These are phyloP conservation scores for Mrakia blollopis DNA, from an alignment of 768 basidiomycete genomes.

Conservation along the genomic window DNA sequence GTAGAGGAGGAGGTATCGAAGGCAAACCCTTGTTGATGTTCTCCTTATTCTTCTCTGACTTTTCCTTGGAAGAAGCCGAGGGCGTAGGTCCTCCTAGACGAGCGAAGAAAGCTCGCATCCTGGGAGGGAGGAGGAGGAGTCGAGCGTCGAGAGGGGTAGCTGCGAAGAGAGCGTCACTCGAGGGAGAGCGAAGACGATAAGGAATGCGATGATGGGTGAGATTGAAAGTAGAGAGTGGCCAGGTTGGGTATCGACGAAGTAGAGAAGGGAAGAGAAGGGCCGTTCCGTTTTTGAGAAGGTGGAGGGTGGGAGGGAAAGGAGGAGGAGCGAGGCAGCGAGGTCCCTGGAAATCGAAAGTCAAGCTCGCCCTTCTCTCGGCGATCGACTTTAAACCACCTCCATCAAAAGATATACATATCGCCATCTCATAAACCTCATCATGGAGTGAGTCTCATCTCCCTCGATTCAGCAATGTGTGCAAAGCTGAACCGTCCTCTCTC, in stretches of 20 bases:
- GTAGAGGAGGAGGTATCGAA: constrained; percentile 3
- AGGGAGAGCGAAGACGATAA: not conserved
- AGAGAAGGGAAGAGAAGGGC: not conserved
- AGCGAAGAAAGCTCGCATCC: constrained; percentile 29
- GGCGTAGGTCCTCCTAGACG: constrained; percentile 16
- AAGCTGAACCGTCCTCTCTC: not conserved
- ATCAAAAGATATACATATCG: not conserved
- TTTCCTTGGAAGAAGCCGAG: not conserved
- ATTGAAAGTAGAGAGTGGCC: too few species aligned
- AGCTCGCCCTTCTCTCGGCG: not conserved
- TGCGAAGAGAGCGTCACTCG: not conserved
- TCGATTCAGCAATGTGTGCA: too few species aligned
- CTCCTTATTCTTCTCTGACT: constrained; percentile 2
- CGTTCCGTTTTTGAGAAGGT: not conserved
- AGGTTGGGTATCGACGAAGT: not conserved
- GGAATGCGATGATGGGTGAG: not conserved
- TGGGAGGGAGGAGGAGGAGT: not conserved
- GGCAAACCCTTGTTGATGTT: constrained; percentile 7
- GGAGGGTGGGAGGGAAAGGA: not conserved
- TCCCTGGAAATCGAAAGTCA: not conserved
- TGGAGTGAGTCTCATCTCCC: not conserved
- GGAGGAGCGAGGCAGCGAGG: not conserved
- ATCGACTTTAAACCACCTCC: not conserved
- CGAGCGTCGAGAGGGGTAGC: not conserved
- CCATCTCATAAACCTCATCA: not conserved